Evolutionary conservation across 345 rosid species (phyloP).

Genomic region (Eucalyptus marginata): DNA sequence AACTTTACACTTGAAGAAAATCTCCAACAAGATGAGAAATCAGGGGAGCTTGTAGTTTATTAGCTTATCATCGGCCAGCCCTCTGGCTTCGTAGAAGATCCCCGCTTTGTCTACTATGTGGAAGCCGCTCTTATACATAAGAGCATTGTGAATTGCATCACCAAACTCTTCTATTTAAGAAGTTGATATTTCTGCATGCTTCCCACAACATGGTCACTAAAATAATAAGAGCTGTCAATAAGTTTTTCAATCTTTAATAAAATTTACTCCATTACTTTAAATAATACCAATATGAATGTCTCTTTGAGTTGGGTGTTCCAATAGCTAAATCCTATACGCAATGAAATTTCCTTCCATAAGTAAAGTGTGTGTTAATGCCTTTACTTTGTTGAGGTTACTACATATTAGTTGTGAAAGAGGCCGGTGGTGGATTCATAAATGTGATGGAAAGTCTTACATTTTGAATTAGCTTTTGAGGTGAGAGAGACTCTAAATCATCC

Average conservation of each 20-base stretch:
- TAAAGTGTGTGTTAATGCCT: background rate
- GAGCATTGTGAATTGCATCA: background rate
- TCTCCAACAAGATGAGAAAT: background rate
- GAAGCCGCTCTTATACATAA: background rate
- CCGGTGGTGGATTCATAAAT: accelerated
- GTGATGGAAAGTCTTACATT: no score
- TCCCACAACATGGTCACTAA: no score
- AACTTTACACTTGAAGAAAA: background rate
- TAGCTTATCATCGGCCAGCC: background rate
- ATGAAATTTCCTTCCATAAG: background rate
- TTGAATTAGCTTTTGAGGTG: no score
- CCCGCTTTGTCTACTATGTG: background rate
- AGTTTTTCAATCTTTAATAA: background rate
- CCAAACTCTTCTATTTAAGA: no score
- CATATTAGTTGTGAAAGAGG: accelerated
- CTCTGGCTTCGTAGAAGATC: background rate
- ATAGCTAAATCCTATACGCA: accelerated
- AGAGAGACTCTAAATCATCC: accelerated
- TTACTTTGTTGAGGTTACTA: accelerated
- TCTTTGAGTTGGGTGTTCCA: background rate
- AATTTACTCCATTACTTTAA: background rate
- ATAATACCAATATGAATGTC: background rate
- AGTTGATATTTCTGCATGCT: no score
- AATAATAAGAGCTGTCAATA: background rate
- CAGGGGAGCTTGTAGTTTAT: background rate